Base-by-base conservation (phyloP, 345 rosid species). In the Xanthoceras sorbifolium region DNA sequence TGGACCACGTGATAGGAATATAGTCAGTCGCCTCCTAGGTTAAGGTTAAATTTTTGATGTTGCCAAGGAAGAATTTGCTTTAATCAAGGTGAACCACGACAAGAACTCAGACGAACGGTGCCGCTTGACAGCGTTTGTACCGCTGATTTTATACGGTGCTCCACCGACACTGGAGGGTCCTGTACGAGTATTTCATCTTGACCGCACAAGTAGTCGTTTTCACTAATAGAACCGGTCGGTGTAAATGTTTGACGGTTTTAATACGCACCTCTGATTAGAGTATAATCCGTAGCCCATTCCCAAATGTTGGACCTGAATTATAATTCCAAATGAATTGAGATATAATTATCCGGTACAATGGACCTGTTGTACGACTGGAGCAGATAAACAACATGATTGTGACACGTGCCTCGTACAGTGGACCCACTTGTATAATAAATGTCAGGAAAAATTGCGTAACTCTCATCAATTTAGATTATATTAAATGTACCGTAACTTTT, bases 391-490 rank as follows among this genome's bases (percentile, higher is more conserved):
- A 38, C 64, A 78, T 75, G 76, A 75, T 71, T 71, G 64, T 64
- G 77, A 82, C 82, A 75, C 82, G 84, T 78, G 74, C 74, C 73
- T 74, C 74, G 62, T 44, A 63, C 70, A 48, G 50, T 77, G 67
- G 10, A 15, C 72, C 42, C 55, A 44, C 4, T 44, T 60, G 34
- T 34, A 6, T 25, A 26, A 62, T 2, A 23, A 54, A 18, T 14
- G 17, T 18, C n/a, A n/a, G n/a, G n/a, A n/a, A n/a, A n/a, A n/a
- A n/a, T n/a, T n/a, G n/a, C n/a, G n/a, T n/a, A n/a, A n/a, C n/a
- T n/a, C n/a, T n/a, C n/a, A n/a, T n/a, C n/a, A n/a, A n/a, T n/a
- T n/a, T n/a, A n/a, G n/a, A n/a, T n/a, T n/a, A n/a, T n/a, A n/a
- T n/a, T n/a, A n/a, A n/a, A n/a, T n/a, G n/a, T n/a, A n/a, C n/a